Evolutionary conservation across 192 early-diverging fungal species (phyloP), one percentile per base, ranked within the genome.

Genomic region (Backusella australiensis): DNA sequence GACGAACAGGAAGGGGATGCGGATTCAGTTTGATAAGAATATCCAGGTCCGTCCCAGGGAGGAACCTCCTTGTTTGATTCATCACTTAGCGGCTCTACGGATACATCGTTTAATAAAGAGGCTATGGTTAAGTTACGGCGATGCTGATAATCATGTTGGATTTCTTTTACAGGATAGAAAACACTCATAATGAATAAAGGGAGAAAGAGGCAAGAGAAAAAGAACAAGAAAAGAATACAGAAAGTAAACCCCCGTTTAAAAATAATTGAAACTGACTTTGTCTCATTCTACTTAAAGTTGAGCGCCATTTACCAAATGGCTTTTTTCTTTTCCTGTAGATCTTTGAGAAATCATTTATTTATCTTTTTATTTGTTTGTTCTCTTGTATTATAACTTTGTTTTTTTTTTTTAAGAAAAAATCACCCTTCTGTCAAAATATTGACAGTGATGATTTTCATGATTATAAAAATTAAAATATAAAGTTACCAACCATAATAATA

Each of bases 221-320:
- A 26, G 23, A 59, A 26, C 8, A 59, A 29, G 56, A 29, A 63
- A 63, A 53, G 56, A 63, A 63, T 29, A 26, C 26, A 63, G 21
- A 29, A 63, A 26, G 4, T 29, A 63, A 44, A 63, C 56, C 56
- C 56, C 23, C 56, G 23, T 26, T 63, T 29, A 63, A 63, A 26
- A 63, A 63, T 14, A 63, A 26, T 63, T 63, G 26, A 63, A 63
- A 63, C 56, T 8, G n/a, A 63, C 29, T 52, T 63, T 63, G 56
- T 63, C 56, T 63, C 56, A 63, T 63, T 63, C 12, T 63, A 29
- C 56, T 63, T 63, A 63, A 63, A 63, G 3, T 63, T 63, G 56
- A 63, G 56, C 56, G 56, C 56, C 29, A 63, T 63, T 63, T 63
- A 63, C 56, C 9, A 29, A 63, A 63, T 21, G 9, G 11, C 29